phyloP scores from a whole-genome alignment of 1,139 yeast genomes.

The Zhuliangozyma parablackwelliae region DNA sequence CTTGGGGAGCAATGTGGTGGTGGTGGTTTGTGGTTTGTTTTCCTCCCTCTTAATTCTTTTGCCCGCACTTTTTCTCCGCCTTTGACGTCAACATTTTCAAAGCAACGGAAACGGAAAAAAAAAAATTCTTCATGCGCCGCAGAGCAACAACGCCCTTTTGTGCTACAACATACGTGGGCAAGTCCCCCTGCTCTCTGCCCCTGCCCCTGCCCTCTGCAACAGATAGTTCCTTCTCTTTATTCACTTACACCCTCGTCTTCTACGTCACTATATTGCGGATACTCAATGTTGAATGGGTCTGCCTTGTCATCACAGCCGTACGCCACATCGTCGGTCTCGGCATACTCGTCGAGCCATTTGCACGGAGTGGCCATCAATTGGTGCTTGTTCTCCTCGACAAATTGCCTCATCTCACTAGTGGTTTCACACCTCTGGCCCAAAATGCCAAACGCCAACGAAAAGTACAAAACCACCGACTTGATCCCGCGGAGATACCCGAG shows the following conservation, averaged over 20 bases:
- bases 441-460: conserved; percentile 49
- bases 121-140: too few relatives aligned
- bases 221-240: conserved; percentile 6
- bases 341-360: conserved; percentile 49
- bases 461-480: conserved; percentile 59
- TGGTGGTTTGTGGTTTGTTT: not conserved
- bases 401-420: conserved; percentile 7
- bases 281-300: conserved; percentile 24
- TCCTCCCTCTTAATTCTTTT: not conserved
- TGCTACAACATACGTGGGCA: too few relatives aligned
- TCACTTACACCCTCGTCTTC: conserved; percentile 24
- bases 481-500: conserved; percentile 83
- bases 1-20: not conserved
- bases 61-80: too few relatives aligned
- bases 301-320: conserved; percentile 5
- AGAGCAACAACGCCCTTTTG: too few relatives aligned
- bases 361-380: conserved; percentile 2
- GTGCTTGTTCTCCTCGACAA: conserved; percentile 21
- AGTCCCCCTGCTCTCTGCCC: too few relatives aligned
- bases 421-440: conserved; percentile 28
- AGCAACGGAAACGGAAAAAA: too few relatives aligned
- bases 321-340: conserved; percentile 23
- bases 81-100: too few relatives aligned
- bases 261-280: conserved; percentile 18
- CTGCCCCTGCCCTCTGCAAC: too few relatives aligned